Evolutionary conservation across 306 rosid species (phyloP).

Genomic region (Rosa persica): DNA sequence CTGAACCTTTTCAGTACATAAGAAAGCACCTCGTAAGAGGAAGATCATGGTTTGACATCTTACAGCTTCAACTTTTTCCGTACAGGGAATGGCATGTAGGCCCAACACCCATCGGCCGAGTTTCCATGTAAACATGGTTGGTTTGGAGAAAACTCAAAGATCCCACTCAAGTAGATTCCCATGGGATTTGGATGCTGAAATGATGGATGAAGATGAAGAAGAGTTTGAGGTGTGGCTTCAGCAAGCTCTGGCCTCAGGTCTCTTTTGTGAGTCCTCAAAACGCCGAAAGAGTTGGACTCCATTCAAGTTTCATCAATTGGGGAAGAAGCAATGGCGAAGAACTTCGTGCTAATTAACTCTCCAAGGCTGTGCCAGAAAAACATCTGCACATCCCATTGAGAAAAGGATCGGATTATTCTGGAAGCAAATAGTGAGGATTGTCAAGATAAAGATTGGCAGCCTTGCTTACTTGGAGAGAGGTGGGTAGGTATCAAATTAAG

Average conservation of each 20-base stretch:
- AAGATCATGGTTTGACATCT: neutral
- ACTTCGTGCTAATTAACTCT: slow-evolving; percentile 64
- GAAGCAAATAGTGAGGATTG: slow-evolving; percentile 25
- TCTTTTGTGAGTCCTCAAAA: slow-evolving; percentile 85
- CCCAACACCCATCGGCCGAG: slow-evolving; percentile 96
- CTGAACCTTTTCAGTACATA: neutral
- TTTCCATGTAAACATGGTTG: slow-evolving; percentile 98
- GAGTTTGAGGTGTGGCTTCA: slow-evolving; percentile 95
- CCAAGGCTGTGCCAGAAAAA: slow-evolving; percentile 31
- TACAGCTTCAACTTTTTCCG: slow-evolving; percentile 18
- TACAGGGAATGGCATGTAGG: slow-evolving; percentile 98
- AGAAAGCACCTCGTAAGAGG: neutral
- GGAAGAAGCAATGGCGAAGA: slow-evolving; percentile 93
- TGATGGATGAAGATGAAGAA: slow-evolving; percentile 94
- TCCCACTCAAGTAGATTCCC: slow-evolving; percentile 81
- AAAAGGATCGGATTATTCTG: neutral
- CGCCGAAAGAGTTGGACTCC: slow-evolving; percentile 99
- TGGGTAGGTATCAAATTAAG: slow-evolving; percentile 19
- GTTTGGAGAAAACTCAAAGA: slow-evolving; percentile 81
- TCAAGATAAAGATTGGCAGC: slow-evolving; percentile 29
- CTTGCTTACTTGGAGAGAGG: slow-evolving; percentile 21
- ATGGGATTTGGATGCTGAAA: slow-evolving; percentile 96
- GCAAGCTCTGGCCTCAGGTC: slow-evolving; percentile 92
- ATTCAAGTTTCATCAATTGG: slow-evolving; percentile 78
- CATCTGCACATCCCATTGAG: neutral